Evolutionary conservation across 2,329 filamentous ascomycete genomes (phyloP), one percentile per base, ranked within the genome.

Genomic region (Pestalotiopsis sp.): DNA sequence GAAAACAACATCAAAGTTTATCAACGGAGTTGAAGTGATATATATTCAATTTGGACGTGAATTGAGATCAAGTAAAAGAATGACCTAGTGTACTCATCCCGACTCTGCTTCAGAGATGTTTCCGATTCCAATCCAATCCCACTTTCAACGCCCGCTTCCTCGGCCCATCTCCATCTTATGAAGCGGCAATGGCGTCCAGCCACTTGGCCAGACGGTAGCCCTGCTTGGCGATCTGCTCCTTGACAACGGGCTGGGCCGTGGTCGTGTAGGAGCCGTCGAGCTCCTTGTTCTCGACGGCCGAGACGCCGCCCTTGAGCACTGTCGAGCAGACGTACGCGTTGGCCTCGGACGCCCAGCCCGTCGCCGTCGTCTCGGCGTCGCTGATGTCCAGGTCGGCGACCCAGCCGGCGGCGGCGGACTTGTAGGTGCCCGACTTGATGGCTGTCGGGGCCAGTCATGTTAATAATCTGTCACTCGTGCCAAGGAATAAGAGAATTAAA

Each of bases 181-280:
- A 75, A 58, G 73, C 75, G 17, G 75, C 78, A 60, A 79, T 77
- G 20, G 77, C 77, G 67, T 80, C 77, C 56, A 79, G 68, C 69
- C 74, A 79, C 71, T 79, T 79, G 3, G 77, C 78, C 4, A 80
- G 73, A 11, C 78, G 76, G 66, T 83, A 82, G 0, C 82, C 82
- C 65, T 81, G 81, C 76, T 84, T 84, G 9, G 82, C 81, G 31
- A 84, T 82, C 75, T 84, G 82, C 66, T 83, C 71, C 71, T 80
- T 78, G 52, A 84, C 77, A 14, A 81, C 80, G 11, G 77, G 78
- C 66, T 78, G 75, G 17, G 81, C 82, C 11, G 73, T 75, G 39
- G 79, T 79, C 64, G 81, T 82, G 72, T 84, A 84, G 12, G 72
- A 71, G 12, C 80, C 80, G 66, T 77, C 79, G 5, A 84, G 75